Evolutionary conservation across 805 yeast genomes (phyloP).

Genomic region (Saccharomyces mikatae): DNA sequence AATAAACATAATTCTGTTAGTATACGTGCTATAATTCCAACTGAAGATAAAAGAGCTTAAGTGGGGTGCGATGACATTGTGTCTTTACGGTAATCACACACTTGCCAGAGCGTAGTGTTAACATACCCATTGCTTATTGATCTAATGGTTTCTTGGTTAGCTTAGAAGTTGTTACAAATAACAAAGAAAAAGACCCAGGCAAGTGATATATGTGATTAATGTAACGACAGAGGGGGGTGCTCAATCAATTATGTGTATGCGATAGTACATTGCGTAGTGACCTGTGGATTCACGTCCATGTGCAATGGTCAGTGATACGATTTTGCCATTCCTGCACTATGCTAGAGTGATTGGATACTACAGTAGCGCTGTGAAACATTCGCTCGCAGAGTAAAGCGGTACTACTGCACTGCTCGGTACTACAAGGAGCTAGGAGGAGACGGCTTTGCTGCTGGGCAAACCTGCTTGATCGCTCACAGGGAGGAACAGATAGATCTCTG

Average conservation of each 20-base stretch:
- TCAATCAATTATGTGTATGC: background rate
- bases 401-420: background rate
- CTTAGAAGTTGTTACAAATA: background rate
- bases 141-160: slow-evolving; percentile 21
- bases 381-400: background rate
- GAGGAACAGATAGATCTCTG: background rate
- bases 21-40: background rate
- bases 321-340: background rate
- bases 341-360: background rate
- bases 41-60: background rate
- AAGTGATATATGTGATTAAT: background rate
- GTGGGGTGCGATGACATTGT: background rate
- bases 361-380: background rate
- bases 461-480: background rate
- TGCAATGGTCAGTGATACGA: background rate
- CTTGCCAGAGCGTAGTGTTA: background rate
- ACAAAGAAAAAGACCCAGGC: background rate
- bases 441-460: background rate
- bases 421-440: background rate
- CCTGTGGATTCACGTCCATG: background rate
- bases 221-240: background rate
- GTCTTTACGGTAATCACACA: background rate
- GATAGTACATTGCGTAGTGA: background rate
- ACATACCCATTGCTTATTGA: slow-evolving; percentile 34
- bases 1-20: slow-evolving; percentile 6